Evolutionary conservation across 352 stramenopile genomes (phyloP), one percentile per base, ranked within the genome.

Genomic region (Globisporangium carolinianum): DNA sequence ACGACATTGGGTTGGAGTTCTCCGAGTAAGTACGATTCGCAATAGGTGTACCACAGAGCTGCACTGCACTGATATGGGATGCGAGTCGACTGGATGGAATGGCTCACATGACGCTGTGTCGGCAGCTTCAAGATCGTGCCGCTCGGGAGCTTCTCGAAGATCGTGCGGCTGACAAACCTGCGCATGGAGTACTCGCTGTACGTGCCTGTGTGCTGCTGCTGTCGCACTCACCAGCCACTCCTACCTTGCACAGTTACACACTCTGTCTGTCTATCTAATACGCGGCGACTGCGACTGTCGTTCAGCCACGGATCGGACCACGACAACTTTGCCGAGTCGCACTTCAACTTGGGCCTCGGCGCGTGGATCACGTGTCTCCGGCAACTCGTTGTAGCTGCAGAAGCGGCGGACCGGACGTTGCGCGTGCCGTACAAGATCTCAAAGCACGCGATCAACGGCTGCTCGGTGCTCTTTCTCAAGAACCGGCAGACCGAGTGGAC

Each of bases 401-500:
- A 82, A 46, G 68, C 61, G 1, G 65, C 69, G 53, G 86, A 95
- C 47, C 65, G 64, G 15, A 75, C 73, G 6, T 76, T 95, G 49
- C 71, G 66, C 18, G 61, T 93, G 39, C 86, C 86, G 32, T 94
- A 93, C 68, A 94, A 94, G 57, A 69, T 95, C 53, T 71, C 73
- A 2, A 87, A 85, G 62, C 75, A 86, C 61, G 76, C 74, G 7
- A 75, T 95, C 53, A 80, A 78, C 17, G 74, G 78, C 4, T 73
- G 82, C 48, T 91, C 80, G 11, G 63, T 94, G 37, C 62, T 91
- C 9, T 94, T 79, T 38, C 54, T 90, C n/a, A 86, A 84, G 67
- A 86, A 91, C 65, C 87, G 91, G 47, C 73, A 89, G 51, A 76
- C 72, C 47, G 77, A 91, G 62, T 95, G 86, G 86, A 94, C 86